Conservation (phyloP, 306 rosid genomes). For the Cicer arietinum region DNA sequence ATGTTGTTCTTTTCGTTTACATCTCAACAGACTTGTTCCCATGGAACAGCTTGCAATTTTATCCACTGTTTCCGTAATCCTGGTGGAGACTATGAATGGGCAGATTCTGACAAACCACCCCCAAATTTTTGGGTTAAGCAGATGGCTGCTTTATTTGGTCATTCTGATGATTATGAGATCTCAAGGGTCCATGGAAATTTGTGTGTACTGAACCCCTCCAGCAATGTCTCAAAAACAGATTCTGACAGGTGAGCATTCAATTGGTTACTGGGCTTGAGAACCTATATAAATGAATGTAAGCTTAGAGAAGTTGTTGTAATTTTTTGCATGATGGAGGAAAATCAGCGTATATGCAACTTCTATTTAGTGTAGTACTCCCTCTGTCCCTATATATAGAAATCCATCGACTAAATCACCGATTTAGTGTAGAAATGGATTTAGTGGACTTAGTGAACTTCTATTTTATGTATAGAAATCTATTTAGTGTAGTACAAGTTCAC, state of each 20-base stretch:
- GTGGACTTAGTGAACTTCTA: too few species aligned
- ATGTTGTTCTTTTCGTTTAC: constrained; percentile 27
- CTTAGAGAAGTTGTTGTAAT: not conserved
- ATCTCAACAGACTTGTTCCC: constrained; percentile 81
- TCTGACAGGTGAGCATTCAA: constrained; percentile 59
- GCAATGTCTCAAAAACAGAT: constrained; percentile 51
- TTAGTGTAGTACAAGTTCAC: too few species aligned
- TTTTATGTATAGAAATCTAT: too few species aligned
- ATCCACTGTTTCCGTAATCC: constrained; percentile 96
- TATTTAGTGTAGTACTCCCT: not conserved
- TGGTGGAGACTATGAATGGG: constrained; percentile 97
- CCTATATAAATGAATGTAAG: constrained; percentile 9
- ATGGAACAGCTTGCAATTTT: constrained; percentile 91
- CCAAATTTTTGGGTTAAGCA: constrained; percentile 81
- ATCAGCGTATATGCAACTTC: not conserved
- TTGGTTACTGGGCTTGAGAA: constrained; percentile 32
- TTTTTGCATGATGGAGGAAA: constrained; percentile 28
- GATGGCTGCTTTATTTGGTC: constrained; percentile 83
- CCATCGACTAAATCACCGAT: too few species aligned
- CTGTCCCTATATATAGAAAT: too few species aligned
- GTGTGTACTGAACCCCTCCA: constrained; percentile 45
- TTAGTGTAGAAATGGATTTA: too few species aligned
- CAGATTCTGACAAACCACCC: constrained; percentile 84
- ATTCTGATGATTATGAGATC: constrained; percentile 59
- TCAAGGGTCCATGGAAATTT: constrained; percentile 45